Evolutionary conservation across 1,139 yeast species (phyloP).

Genomic region (Suhomyces choctaworum): DNA sequence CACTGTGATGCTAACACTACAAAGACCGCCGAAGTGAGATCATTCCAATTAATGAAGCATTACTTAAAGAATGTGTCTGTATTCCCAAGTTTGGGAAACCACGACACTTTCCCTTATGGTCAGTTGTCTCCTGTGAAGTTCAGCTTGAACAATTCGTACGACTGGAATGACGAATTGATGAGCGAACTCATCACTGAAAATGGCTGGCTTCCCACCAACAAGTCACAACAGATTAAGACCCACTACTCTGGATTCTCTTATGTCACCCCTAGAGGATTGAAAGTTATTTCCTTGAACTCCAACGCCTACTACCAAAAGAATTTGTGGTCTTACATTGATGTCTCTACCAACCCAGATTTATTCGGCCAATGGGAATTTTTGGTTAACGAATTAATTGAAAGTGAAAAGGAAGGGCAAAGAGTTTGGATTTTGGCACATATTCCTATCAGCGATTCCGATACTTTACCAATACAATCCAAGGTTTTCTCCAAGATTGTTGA

Average conservation of each 20-base stretch:
- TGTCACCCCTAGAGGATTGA: slow-evolving; percentile 56
- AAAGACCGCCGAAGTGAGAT: slow-evolving; percentile 51
- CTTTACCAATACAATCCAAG: slow-evolving; percentile 62
- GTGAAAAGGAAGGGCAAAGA: slow-evolving; percentile 57
- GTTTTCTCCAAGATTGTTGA: slow-evolving; percentile 59
- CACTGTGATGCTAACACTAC: slow-evolving; percentile 50
- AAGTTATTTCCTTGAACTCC: slow-evolving; percentile 64
- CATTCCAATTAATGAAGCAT: slow-evolving; percentile 55
- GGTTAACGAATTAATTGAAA: slow-evolving; percentile 57
- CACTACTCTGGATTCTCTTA: slow-evolving; percentile 68
- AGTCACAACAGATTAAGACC: slow-evolving; percentile 23
- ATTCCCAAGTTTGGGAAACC: slow-evolving; percentile 69
- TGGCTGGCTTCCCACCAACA: slow-evolving; percentile 37
- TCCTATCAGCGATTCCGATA: slow-evolving; percentile 55
- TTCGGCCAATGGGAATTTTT: slow-evolving; percentile 67
- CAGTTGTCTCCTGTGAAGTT: slow-evolving; percentile 55
- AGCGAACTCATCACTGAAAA: slow-evolving; percentile 54
- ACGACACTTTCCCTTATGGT: slow-evolving; percentile 72
- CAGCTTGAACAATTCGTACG: slow-evolving; percentile 46
- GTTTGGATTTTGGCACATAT: slow-evolving; percentile 76
- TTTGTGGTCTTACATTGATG: slow-evolving; percentile 60
- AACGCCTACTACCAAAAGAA: slow-evolving; percentile 67
- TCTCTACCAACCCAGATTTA: slow-evolving; percentile 53
- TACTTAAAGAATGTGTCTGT: slow-evolving; percentile 57
- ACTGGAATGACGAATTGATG: slow-evolving; percentile 63